A percentile compares a stretch with the other conserved stretches of the same genome.
phyloP scores from a whole-genome alignment of 371 early-diverging fungal species.

The Amoeboaphelidium protococcarum region DNA sequence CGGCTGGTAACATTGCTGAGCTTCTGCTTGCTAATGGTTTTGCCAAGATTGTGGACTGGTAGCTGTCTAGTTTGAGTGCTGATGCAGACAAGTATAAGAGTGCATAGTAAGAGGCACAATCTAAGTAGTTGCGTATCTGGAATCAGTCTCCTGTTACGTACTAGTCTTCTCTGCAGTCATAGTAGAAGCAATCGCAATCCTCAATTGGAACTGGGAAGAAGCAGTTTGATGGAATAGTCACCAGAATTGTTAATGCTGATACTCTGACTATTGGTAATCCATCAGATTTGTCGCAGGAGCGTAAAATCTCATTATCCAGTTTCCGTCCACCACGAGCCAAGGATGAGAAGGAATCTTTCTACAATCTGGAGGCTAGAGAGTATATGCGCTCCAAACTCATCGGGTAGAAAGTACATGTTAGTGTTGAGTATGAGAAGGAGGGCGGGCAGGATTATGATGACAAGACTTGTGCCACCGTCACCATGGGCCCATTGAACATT shows the following conservation, averaged over 20 bases:
- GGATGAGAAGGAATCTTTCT: constrained; percentile 48
- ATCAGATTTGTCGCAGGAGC: constrained; percentile 24
- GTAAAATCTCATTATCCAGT: constrained; percentile 51
- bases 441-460: constrained; percentile 52
- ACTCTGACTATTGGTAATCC: constrained; percentile 30
- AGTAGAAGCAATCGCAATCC: constrained; percentile 6
- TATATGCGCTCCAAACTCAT: constrained; percentile 56
- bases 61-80: constrained; percentile 41
- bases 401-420: constrained; percentile 51
- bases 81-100: constrained; percentile 36
- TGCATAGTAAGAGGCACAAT: constrained; percentile 50
- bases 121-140: constrained; percentile 56
- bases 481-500: constrained; percentile 24
- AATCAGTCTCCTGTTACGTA: constrained; percentile 21
- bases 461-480: constrained; percentile 63
- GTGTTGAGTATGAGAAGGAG: constrained; percentile 62
- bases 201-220: constrained; percentile 13
- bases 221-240: constrained; percentile 38
- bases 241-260: constrained; percentile 52
- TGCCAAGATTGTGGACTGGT: constrained; percentile 72
- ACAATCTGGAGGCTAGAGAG: constrained; percentile 54
- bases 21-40: constrained; percentile 47
- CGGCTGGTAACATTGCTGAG: constrained; percentile 78
- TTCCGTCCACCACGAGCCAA: constrained; percentile 44
- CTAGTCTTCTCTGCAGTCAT: constrained; percentile 15